Base-by-base conservation (phyloP, 2,329 filamentous ascomycete genomes). In the Pseudogymnoascus sp. region DNA sequence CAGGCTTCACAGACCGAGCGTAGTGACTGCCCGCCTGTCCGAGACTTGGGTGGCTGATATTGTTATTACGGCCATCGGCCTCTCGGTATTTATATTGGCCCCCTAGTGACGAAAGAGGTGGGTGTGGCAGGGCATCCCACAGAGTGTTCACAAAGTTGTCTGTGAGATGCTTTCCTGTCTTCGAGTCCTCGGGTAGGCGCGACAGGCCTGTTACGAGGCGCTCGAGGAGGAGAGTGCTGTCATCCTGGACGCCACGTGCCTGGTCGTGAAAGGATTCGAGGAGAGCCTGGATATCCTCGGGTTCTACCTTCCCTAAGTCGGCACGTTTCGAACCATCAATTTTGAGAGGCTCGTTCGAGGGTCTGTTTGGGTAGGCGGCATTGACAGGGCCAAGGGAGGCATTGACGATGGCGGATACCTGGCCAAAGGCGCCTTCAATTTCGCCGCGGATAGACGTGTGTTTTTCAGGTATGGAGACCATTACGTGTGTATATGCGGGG, bases 191-290 rank as follows among this genome's bases (percentile, higher is more conserved):
- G 31, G 69, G 67, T 28, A 73, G 63, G 59, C 71, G 71, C 42
- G 70, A 65, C n/a, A 74, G 61, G 7, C 71, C 63, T 12, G 65
- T 63, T 65, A 91, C 90, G 4, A 88, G 80, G 6, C 84, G 80
- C 73, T 91, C 89, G 85, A 91, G 90, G 49, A 91, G 78, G 80
- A 90, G 89, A 1, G 86, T 89, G 76, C 88, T 89, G 77, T 93
- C 90, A 69, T 93, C 87, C 4, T 84, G 75, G 9, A 82, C 80
- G 1, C 88, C 86, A 68, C 84, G 87, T 34, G 86, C 73, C 74
- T 90, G 86, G 65, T 77, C 80, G 62, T 82, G 81, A 63, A 90
- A 77, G 38, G 91, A 75, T 4, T 83, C 78, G 49, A 83, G 74
- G 16, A 91, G 76, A 0, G 88, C 90, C 69, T 82, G 82, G 49